Base-by-base conservation (phyloP, 352 stramenopile genomes). In the Globisporangium nodosum region DNA sequence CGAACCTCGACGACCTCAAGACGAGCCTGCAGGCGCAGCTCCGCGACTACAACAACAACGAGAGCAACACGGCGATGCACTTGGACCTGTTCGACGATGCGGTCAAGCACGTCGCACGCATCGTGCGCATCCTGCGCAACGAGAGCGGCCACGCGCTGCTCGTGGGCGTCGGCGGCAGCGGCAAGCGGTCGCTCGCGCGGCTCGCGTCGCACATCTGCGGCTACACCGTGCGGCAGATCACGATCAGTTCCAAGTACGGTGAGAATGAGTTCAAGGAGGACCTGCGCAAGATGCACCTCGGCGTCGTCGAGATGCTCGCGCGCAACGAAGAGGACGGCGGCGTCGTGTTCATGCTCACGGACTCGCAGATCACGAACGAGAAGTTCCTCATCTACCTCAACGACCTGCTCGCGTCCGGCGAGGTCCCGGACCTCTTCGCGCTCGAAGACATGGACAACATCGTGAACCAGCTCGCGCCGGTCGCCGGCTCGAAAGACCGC, bases 251-350 rank as follows among this genome's bases (percentile, higher is more conserved):
- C 30, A 97, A 94, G 49, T 98, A 98, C 64, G 84, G 85, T 15
- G 90, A 97, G 57, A 97, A 96, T 62, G 94, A 98, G 66, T 95
- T 99, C 56, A 98, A 99, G 61, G 95, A 98, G 62, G 94, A 98
- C 66, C 65, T 98, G 54, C 94, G 96, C 49, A 90, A 86, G 58
- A 97, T 98, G 87, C 96, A 97, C 72, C 87, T 97, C 61, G 91
- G 81, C 5, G 72, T 98, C 31, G 96, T 97, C 42, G 92, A 98
- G 37, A 94, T 97, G 79, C 60, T 90, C 5, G 89, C 81, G 30
- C 78, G 85, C 27, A 85, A 81, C 27, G 83, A 94, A 80, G 83
- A 92, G 46, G 82, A 92, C 43, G 81, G 80, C 39, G 91, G 89
- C 4, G 74, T 98, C 37, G 90, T 98, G 47, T 98, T 98, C 63